Conservation (phyloP, 164 flowering plant species). For the Akebia trifoliata region DNA sequence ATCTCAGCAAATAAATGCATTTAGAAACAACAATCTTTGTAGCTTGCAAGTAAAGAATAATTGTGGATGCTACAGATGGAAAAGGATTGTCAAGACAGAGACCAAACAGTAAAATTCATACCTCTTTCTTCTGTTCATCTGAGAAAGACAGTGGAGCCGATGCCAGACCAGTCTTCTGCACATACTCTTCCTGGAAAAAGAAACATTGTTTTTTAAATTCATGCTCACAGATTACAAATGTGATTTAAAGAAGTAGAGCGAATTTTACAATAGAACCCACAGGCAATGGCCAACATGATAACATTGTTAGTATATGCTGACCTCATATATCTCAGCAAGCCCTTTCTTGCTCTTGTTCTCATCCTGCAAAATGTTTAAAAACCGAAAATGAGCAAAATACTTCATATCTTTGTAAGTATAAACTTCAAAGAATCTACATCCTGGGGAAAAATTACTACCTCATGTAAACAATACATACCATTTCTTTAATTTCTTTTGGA, state of each 20-base stretch:
- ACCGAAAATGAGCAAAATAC: not conserved
- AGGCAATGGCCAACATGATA: not conserved
- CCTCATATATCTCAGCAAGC: constrained; percentile 91
- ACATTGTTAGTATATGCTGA: constrained; percentile 19
- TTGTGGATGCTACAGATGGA: not conserved
- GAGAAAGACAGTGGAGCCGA: constrained; percentile 54
- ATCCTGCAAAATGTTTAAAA: constrained; percentile 50
- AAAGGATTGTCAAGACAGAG: not conserved
- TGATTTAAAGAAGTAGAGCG: not conserved
- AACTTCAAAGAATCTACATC: not conserved
- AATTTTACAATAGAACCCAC: not conserved
- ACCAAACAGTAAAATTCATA: constrained; percentile 11
- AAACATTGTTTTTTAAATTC: not conserved
- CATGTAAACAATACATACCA: constrained; percentile 39
- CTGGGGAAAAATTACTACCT: not conserved
- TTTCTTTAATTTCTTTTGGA: constrained; percentile 63
- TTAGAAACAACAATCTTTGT: not conserved
- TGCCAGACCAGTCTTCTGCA: constrained; percentile 54
- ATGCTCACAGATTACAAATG: not conserved
- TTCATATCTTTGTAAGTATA: not conserved
- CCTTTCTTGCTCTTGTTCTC: constrained; percentile 96
- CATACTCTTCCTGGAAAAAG: constrained; percentile 74
- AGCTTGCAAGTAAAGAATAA: not conserved
- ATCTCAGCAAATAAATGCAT: not conserved
- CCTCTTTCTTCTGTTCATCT: constrained; percentile 89